Evolutionary conservation across 345 rosid genomes (phyloP).

Genomic region (Arabidopsis thaliana): TAIR10.1 NC_003076.8:3401001-3401500

Average conservation of each 20-base stretch:
- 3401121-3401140: conserved; percentile 33
- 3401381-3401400: conserved; percentile 60
- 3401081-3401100: conserved; percentile 54
- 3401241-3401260: conserved; percentile 53
- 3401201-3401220: conserved; percentile 52
- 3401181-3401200: conserved; percentile 70
- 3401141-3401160: conserved; percentile 62
- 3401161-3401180: conserved; percentile 45
- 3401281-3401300: conserved; percentile 74
- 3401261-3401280: conserved; percentile 72
- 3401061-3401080: conserved; percentile 49
- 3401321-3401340: conserved; percentile 62
- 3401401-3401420: conserved; percentile 58
- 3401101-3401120: conserved; percentile 62
- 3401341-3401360: conserved; percentile 78
- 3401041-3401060: conserved; percentile 50
- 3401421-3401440: conserved; percentile 67
- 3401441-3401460: conserved; percentile 59
- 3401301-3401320: conserved; percentile 61
- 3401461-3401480: conserved; percentile 46
- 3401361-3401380: conserved; percentile 47
- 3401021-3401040: conserved; percentile 85
- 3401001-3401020: conserved; percentile 69
- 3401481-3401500: conserved; percentile 51
- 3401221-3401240: conserved; percentile 90